Base-by-base conservation (phyloP, 2,329 filamentous ascomycete genomes). In the Sclerotinia subarctica region DNA sequence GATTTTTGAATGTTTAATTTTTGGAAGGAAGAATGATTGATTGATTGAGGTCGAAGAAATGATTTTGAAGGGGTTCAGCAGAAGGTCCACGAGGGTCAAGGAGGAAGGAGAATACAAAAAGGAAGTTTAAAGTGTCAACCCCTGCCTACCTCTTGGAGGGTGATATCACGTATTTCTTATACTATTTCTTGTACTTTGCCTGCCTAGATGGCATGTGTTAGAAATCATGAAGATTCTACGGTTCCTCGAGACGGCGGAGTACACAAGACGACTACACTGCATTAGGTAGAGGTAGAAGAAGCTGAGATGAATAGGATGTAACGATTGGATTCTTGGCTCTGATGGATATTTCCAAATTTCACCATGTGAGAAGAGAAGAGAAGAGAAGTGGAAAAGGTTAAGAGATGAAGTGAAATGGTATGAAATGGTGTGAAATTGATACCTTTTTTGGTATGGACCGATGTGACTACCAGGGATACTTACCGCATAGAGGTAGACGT, bases 111-210 rank as follows among this genome's bases (percentile, higher is more conserved):
- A 24, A 49, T 26, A 49, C 5, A 15, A 35, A 49, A 49, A 49
- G 26, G 26, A 35, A 60, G 26, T 21, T 35, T n/a, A 46, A 49
- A 24, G 11, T 15, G 49, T n/a, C 42, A 19, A 62, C 44, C 44
- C 58, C 44, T 49, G 58, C 29, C 7, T 47, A 46, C 47, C 19
- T 49, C 32, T 26, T 26, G 26, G 21, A 26, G 19, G 5, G 19
- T 19, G 52, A 19, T 42, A 35, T 49, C 11, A 35, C 44, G 19
- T 60, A 49, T 60, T 60, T 60, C 58, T 60, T 60, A 47, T 60
- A 60, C 44, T 38, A n/a, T n/a, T n/a, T n/a, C n/a, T n/a, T n/a
- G n/a, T n/a, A n/a, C n/a, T n/a, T n/a, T n/a, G n/a, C n/a, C n/a
- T 38, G 10, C 10, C 19, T 56, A 38, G 24, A 54, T 54, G 19